Percentiles rank a stretch among this genome's conserved stretches.
Evolutionary conservation across 2,329 filamentous ascomycete genomes (phyloP).

Genomic region (Zasmidium angulare): DNA sequence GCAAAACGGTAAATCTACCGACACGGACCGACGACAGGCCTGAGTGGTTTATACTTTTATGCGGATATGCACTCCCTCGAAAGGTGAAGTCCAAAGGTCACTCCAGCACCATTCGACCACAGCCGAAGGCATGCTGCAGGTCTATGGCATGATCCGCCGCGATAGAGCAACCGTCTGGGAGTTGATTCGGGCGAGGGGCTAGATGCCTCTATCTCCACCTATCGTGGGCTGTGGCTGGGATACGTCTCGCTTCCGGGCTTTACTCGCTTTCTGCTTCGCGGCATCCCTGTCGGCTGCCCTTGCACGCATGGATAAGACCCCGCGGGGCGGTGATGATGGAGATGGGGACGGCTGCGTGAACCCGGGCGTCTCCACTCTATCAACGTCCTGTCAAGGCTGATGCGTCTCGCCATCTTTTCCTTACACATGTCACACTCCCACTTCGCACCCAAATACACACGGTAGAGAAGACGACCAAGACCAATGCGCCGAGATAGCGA

Average conservation of each 20-base stretch:
- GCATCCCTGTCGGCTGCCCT: neutral
- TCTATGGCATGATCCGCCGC: neutral
- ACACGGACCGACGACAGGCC: neutral
- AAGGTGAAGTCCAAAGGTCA: neutral
- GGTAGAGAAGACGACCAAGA: no score
- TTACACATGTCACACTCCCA: neutral
- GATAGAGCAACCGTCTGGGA: neutral
- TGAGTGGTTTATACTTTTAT: neutral
- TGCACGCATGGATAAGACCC: neutral
- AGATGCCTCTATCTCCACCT: neutral
- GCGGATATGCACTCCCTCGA: neutral
- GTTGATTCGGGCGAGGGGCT: neutral
- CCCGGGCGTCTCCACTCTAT: neutral
- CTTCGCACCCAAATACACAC: neutral
- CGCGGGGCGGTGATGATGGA: neutral
- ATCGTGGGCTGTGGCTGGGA: neutral
- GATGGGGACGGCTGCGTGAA: no score
- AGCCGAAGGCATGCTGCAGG: neutral
- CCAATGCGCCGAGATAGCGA: conserved; percentile 18
- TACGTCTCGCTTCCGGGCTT: neutral
- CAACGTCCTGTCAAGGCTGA: neutral
- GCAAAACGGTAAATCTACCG: neutral
- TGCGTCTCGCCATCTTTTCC: neutral
- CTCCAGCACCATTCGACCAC: neutral
- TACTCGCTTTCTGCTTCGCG: neutral